A percentile compares a stretch with the other conserved stretches of the same genome.
phyloP scores from a whole-genome alignment of 441 rosid genomes.

The Euphorbia schlechtendalii region DNA sequence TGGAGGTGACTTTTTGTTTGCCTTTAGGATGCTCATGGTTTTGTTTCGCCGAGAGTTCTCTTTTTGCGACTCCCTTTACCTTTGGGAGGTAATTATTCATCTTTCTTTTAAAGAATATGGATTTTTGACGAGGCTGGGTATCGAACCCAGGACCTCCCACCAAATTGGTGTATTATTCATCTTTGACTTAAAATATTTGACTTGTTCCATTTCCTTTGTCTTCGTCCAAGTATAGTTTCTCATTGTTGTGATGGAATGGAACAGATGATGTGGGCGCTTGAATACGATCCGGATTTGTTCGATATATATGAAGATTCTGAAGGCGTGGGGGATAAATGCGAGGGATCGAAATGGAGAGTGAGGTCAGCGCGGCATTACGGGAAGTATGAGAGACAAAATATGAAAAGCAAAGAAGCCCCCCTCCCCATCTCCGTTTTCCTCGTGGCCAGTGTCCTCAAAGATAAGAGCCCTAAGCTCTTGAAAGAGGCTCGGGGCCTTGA shows the following conservation, averaged over 20 bases:
- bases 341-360: conserved; percentile 46
- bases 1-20: conserved; percentile 93
- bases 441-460: conserved; percentile 92
- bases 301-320: conserved; percentile 53
- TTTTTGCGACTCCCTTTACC: conserved; percentile 86
- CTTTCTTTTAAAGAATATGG: no score
- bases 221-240: neutral
- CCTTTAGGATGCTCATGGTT: conserved; percentile 96
- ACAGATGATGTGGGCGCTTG: conserved; percentile 99
- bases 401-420: conserved; percentile 64
- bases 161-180: no score
- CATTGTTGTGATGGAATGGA: neutral
- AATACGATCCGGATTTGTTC: conserved; percentile 79
- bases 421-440: conserved; percentile 91
- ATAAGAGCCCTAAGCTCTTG: conserved; percentile 68
- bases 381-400: conserved; percentile 81
- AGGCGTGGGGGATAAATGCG: conserved; percentile 35
- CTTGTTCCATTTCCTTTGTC: neutral
- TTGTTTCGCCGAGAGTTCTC: conserved; percentile 95
- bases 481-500: conserved; percentile 93
- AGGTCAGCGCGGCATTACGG: conserved; percentile 70
- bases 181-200: neutral
- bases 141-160: no score
- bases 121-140: no score
- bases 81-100: conserved; percentile 80